phyloP scores from a whole-genome alignment of 352 stramenopile genomes.

The Phytophthora cryptogea region DNA sequence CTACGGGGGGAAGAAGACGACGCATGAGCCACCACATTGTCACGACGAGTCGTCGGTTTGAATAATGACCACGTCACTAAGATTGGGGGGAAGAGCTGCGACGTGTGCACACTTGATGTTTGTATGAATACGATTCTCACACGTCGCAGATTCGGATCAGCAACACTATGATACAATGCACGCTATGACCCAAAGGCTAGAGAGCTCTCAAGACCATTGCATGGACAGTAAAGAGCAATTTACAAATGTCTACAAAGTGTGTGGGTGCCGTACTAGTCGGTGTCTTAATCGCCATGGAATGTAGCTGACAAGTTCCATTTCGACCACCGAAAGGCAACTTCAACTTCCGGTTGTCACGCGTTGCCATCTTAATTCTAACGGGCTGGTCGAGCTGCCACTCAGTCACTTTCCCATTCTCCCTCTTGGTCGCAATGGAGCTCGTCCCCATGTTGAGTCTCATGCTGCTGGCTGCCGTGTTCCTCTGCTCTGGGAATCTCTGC shows the following conservation, averaged over 20 bases:
- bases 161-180: not conserved
- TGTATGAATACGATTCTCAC: not conserved
- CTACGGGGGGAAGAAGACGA: constrained; percentile 15
- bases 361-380: constrained; percentile 1
- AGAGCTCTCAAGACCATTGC: too few relatives aligned
- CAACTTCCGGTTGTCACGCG: constrained; percentile 13
- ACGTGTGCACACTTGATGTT: constrained; percentile 5
- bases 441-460: constrained; percentile 51
- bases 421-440: constrained; percentile 28
- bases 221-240: not conserved
- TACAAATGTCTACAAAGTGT: not conserved
- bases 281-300: not conserved
- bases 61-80: constrained; percentile 12
- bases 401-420: not conserved
- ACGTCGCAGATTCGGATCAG: constrained; percentile 1
- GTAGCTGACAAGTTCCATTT: constrained; percentile 12
- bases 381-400: constrained; percentile 1
- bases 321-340: constrained; percentile 25
- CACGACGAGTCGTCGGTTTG: constrained; percentile 14
- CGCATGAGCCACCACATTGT: constrained; percentile 21
- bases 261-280: too few relatives aligned
- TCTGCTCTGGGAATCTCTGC: constrained; percentile 80
- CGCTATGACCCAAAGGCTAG: not conserved
- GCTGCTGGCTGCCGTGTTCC: constrained; percentile 61
- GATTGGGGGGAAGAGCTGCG: constrained; percentile 1